A percentile compares a stretch with the other conserved stretches of the same genome.
phyloP scores from a whole-genome alignment of 805 yeast genomes.

The Candida bentonensis region DNA sequence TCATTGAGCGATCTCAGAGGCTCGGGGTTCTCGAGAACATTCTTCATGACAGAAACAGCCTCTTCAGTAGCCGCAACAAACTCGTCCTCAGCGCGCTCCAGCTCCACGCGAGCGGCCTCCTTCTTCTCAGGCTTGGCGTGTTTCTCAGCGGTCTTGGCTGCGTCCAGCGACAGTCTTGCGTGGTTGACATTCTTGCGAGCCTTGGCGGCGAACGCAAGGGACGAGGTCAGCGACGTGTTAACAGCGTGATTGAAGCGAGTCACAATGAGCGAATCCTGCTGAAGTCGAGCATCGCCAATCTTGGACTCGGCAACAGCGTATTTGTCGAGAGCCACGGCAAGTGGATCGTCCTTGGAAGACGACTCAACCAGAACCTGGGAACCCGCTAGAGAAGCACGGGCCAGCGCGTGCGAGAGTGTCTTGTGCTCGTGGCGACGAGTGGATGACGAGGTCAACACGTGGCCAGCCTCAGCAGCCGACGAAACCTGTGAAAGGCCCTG shows the following conservation, averaged over 20 bases:
- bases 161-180: constrained; percentile 66
- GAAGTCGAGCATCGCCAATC: constrained; percentile 69
- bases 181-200: constrained; percentile 65
- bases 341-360: constrained; percentile 32
- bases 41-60: constrained; percentile 71
- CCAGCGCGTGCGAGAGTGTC: constrained; percentile 69
- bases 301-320: constrained; percentile 58
- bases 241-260: constrained; percentile 57
- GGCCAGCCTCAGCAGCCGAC: constrained; percentile 72
- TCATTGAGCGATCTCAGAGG: constrained; percentile 55
- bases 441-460: constrained; percentile 42
- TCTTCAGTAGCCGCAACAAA: constrained; percentile 84
- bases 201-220: constrained; percentile 47
- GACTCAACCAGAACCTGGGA: constrained; percentile 18
- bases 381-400: constrained; percentile 55
- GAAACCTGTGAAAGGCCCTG: constrained; percentile 57
- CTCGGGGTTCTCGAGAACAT: constrained; percentile 56
- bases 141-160: constrained; percentile 47
- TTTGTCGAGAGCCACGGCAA: constrained; percentile 49
- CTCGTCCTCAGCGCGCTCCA: constrained; percentile 75
- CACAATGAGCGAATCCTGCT: constrained; percentile 64
- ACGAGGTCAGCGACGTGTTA: constrained; percentile 43
- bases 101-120: constrained; percentile 57
- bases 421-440: constrained; percentile 46
- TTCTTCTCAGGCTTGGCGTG: constrained; percentile 48